Evolutionary conservation across 768 basidiomycete genomes (phyloP), one percentile per base, ranked within the genome.

Genomic region (Psilocybe cubensis): DNA sequence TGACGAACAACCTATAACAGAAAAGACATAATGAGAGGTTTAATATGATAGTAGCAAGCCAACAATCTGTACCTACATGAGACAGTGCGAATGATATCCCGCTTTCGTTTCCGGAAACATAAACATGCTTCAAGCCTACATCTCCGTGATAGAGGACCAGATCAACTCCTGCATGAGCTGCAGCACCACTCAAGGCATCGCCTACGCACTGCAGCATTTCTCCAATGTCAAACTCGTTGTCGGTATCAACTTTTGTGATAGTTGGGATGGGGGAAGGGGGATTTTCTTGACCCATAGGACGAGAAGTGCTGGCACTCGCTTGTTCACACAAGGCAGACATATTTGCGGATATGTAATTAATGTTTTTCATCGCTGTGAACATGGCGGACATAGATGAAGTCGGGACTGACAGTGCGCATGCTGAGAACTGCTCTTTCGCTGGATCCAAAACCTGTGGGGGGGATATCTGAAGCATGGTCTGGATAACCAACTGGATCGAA

Each of bases 261-360:
- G 52, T 25, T 58, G 58, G 11, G 25, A 41, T 12, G n/a, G 43
- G 17, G 14, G 47, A 17, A 28, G 29, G 20, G 42, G 51, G 63
- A 43, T 38, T 52, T 3, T 23, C 62, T 63, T 75, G 21, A 14
- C 21, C 28, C 9, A 31, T 25, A 14, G 41, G 18, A 17, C 10
- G 28, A 21, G 20, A 48, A 18, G 47, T 4, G 40, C 20, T 27
- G 24, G 10, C 21, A 2, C 20, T n/a, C 11, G 56, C 29, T 9
- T 57, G 48, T 20, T 71, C 67, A 56, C 76, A 79, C 65, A 88
- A 79, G 10, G 81, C 72, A 4, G 79, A 68, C 84, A 92, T 85
- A 69, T 93, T 90, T n/a, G 91, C 92, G 4, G 92, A 92, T 62
- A 97, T 84, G 67, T 92, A 96, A 70, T 96, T 96, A 62, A 98